These are phyloP conservation scores for Candida pseudoglaebosa DNA, from an alignment of 805 yeast species.

Conservation along the genomic window DNA sequence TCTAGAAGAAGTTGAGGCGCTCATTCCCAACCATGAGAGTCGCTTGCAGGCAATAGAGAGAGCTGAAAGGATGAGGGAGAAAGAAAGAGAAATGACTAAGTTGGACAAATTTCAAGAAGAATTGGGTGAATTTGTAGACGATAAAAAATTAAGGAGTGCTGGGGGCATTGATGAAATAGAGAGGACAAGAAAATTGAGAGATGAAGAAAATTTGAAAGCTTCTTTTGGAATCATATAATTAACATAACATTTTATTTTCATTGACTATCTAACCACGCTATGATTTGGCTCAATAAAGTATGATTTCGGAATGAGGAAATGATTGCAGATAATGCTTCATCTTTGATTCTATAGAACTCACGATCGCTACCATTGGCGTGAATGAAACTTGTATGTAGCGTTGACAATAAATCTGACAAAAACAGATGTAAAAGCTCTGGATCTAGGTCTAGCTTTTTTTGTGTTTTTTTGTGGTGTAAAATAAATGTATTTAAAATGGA, in stretches of 20 bases:
- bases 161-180: slow-evolving; percentile 92
- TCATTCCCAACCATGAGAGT: slow-evolving; percentile 79
- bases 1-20: slow-evolving; percentile 69
- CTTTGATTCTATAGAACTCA: neutral
- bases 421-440: neutral
- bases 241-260: neutral
- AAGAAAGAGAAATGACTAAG: slow-evolving; percentile 56
- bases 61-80: slow-evolving; percentile 77
- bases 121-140: slow-evolving; percentile 78
- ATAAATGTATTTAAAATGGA: slow-evolving; percentile 11
- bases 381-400: neutral
- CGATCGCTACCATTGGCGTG: neutral
- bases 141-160: slow-evolving; percentile 66
- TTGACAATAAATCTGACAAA: slow-evolving; percentile 1
- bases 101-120: slow-evolving; percentile 78
- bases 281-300: neutral
- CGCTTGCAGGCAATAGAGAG: slow-evolving; percentile 84
- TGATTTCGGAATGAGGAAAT: slow-evolving; percentile 1
- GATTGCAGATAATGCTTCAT: neutral
- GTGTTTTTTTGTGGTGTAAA: slow-evolving; percentile 5
- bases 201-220: slow-evolving; percentile 63
- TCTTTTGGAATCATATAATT: slow-evolving; percentile 27
- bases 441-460: neutral
- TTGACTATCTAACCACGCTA: slow-evolving; percentile 1
- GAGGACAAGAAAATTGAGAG: slow-evolving; percentile 59